Percentiles rank a stretch among this genome's conserved stretches.
phyloP scores from a whole-genome alignment of 1,284 basidiomycete genomes.

The Rhodotorula sp. region DNA sequence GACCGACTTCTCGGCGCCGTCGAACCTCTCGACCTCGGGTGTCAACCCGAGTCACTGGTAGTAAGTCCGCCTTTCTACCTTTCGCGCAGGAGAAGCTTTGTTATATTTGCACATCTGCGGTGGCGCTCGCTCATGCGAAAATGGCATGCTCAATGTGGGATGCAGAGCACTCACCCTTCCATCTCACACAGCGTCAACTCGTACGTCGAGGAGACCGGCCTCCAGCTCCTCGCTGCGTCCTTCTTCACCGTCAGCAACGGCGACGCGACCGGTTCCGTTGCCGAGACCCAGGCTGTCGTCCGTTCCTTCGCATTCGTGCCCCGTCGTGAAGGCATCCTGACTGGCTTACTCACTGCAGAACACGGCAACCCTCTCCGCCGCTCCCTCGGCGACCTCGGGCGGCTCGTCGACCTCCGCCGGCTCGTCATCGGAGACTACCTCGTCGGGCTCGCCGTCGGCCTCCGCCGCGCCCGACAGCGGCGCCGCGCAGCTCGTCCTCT shows the following conservation, averaged over 20 bases:
- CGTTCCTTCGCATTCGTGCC: no score
- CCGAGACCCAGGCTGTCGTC: constrained; percentile 27
- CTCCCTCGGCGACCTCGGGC: constrained; percentile 34
- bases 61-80: background rate
- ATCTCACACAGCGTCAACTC: constrained; percentile 39
- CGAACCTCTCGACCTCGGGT: constrained; percentile 57
- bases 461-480: constrained; percentile 14
- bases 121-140: no score
- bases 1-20: constrained; percentile 62
- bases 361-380: constrained; percentile 41
- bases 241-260: constrained; percentile 65
- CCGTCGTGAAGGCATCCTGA: no score
- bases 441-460: constrained; percentile 37
- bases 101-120: no score
- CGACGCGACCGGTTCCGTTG: constrained; percentile 32
- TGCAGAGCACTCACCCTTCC: background rate
- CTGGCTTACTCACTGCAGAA: background rate
- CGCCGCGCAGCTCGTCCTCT: constrained; percentile 3
- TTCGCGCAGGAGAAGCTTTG: background rate
- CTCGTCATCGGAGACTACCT: constrained; percentile 38
- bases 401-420: constrained; percentile 34
- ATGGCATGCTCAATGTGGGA: no score
- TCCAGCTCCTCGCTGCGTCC: constrained; percentile 55
- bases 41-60: constrained; percentile 60
- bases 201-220: constrained; percentile 49